Percentiles rank a stretch among this genome's conserved stretches.
Conservation (phyloP, 2,329 filamentous ascomycete genomes). For the Grosmannia serpens region DNA sequence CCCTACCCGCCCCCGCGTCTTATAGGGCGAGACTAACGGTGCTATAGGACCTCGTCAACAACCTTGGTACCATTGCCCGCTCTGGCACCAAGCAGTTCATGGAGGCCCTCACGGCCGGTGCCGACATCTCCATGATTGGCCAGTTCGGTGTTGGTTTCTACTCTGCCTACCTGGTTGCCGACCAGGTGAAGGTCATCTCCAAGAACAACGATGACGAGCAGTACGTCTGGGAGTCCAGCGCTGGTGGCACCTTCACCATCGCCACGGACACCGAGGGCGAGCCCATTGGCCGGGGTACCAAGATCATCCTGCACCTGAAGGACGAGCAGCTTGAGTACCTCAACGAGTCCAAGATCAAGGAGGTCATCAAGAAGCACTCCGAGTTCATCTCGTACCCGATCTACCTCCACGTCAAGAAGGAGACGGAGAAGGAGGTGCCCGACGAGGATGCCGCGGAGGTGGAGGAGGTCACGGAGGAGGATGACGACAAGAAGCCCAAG, state of each 20-base stretch:
- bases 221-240: constrained; percentile 98
- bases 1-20: neutral
- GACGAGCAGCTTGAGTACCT: constrained; percentile 98
- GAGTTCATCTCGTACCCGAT: constrained; percentile 99
- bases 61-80: constrained; percentile 97
- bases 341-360: constrained; percentile 98
- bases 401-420: constrained; percentile 99
- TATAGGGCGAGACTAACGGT: neutral
- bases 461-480: constrained; percentile 46
- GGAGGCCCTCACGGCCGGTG: constrained; percentile 96
- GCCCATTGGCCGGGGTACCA: constrained; percentile 85
- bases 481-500: constrained; percentile 89
- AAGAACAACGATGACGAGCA: constrained; percentile 99
- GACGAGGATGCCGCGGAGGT: constrained; percentile 83
- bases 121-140: constrained; percentile 99
- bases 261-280: constrained; percentile 81
- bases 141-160: constrained; percentile 99
- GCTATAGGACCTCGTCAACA: constrained; percentile 88
- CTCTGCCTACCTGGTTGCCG: constrained; percentile 98
- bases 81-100: constrained; percentile 99
- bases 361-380: constrained; percentile 99
- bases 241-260: constrained; percentile 95
- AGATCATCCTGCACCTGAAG: constrained; percentile 98
- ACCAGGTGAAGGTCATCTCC: constrained; percentile 88
- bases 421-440: constrained; percentile 97